Percentiles rank a stretch among this genome's conserved stretches.
Evolutionary conservation across 2,329 filamentous ascomycete species (phyloP).

Genomic region (Pseudopithomyces maydicus): DNA sequence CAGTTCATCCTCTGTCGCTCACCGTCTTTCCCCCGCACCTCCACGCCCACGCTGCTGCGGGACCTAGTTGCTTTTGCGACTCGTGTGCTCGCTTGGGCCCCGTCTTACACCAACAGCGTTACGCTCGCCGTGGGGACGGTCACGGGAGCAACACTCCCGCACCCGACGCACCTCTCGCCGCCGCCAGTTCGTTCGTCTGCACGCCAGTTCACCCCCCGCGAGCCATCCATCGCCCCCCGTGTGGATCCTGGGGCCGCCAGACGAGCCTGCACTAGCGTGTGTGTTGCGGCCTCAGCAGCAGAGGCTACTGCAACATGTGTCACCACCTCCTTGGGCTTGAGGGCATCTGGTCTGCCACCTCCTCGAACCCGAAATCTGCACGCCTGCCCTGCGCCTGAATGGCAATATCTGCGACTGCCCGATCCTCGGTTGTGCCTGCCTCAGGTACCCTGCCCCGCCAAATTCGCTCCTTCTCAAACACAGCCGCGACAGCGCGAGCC

Average conservation of each 20-base stretch:
- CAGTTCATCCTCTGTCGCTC: neutral
- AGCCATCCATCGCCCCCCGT: neutral
- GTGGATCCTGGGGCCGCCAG: neutral
- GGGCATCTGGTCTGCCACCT: neutral
- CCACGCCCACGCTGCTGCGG: conserved; percentile 9
- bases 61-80: conserved; percentile 15
- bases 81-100: conserved; percentile 4
- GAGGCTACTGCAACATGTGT: neutral
- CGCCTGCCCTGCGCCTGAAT: conserved; percentile 4
- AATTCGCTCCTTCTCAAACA: conserved; percentile 17
- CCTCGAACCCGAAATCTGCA: conserved; percentile 7
- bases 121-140: neutral
- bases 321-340: conserved; percentile 1
- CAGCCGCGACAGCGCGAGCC: conserved; percentile 14
- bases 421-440: conserved; percentile 9
- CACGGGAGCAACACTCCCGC: conserved; percentile 6
- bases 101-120: neutral
- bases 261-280: neutral
- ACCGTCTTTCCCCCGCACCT: conserved; percentile 10
- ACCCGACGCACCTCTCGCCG: neutral
- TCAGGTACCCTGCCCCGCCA: conserved; percentile 8
- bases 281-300: neutral
- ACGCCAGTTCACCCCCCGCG: conserved; percentile 1
- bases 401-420: neutral
- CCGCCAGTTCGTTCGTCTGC: neutral